Percentiles rank a stretch among this genome's conserved stretches.
These are phyloP conservation scores for Saturnispora dispora DNA, from an alignment of 805 yeast species.

Conservation along the genomic window DNA sequence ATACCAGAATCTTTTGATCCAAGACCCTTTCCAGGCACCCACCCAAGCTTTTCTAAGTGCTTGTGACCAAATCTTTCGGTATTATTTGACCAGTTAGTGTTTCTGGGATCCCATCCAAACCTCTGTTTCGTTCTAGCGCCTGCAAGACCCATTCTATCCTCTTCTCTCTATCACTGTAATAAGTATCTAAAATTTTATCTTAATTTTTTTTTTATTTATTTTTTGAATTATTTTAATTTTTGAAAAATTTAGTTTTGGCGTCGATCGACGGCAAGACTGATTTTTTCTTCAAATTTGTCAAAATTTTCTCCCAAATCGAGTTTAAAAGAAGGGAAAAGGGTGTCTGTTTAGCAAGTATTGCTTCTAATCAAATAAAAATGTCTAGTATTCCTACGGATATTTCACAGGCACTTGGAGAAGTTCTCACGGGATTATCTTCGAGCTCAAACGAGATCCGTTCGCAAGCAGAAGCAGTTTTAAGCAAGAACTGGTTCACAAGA, in stretches of 20 bases:
- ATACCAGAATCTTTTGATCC: conserved; percentile 62
- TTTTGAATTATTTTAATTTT: not conserved
- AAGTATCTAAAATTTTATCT: not conserved
- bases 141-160: conserved; percentile 59
- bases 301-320: not conserved
- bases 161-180: not conserved
- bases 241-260: not conserved
- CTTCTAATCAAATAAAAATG: conserved; percentile 20
- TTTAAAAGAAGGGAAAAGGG: not conserved
- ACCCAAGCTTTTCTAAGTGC: conserved; percentile 73
- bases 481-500: conserved; percentile 63
- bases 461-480: conserved; percentile 63
- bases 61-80: conserved; percentile 79
- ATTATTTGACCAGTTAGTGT: conserved; percentile 89
- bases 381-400: conserved; percentile 53
- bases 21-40: conserved; percentile 88
- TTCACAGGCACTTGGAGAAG: conserved; percentile 41
- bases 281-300: not conserved
- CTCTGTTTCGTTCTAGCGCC: conserved; percentile 74
- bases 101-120: conserved; percentile 88
- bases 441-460: conserved; percentile 69
- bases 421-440: conserved; percentile 64
- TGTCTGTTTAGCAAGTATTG: not conserved
- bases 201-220: not conserved
- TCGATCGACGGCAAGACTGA: not conserved